These are phyloP conservation scores for Volvariella volvacea DNA, from an alignment of 1,284 basidiomycete genomes.

Conservation along the genomic window DNA sequence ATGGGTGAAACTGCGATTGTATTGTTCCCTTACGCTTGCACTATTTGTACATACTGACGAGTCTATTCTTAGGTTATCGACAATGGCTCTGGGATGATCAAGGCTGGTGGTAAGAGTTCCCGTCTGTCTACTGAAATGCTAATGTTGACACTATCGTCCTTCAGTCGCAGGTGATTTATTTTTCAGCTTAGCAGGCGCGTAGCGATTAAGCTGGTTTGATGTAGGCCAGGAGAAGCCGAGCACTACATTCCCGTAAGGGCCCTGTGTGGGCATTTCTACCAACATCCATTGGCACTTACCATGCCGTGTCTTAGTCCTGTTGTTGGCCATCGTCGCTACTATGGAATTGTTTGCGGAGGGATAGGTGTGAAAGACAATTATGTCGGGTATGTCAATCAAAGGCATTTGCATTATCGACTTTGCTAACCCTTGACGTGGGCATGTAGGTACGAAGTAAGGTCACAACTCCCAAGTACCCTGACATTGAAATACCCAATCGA, in stretches of 20 bases:
- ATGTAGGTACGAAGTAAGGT: no score
- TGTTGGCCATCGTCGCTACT: conserved; percentile 88
- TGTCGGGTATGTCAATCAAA: conserved; percentile 49
- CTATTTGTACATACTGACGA: no score
- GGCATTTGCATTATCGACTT: conserved; percentile 5
- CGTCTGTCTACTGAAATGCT: conserved; percentile 15
- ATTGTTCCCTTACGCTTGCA: no score
- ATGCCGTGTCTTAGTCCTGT: conserved; percentile 61
- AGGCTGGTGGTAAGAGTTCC: conserved; percentile 72
- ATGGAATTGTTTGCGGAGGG: conserved; percentile 90
- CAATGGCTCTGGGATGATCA: conserved; percentile 90
- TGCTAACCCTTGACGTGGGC: no score
- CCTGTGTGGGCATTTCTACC: not conserved
- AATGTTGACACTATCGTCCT: conserved; percentile 12
- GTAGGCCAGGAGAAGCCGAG: conserved; percentile 65
- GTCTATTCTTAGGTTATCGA: conserved; percentile 85
- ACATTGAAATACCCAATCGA: conserved; percentile 86
- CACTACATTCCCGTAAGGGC: conserved; percentile 61
- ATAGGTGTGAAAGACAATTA: conserved; percentile 87
- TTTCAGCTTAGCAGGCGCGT: not conserved
- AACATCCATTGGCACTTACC: conserved; percentile 4
- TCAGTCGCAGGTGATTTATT: conserved; percentile 42
- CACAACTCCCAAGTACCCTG: conserved; percentile 93
- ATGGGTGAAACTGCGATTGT: no score
- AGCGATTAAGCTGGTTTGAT: not conserved